Evolutionary conservation across 1,284 basidiomycete genomes (phyloP).

Genomic region (Crepidotus sp.): DNA sequence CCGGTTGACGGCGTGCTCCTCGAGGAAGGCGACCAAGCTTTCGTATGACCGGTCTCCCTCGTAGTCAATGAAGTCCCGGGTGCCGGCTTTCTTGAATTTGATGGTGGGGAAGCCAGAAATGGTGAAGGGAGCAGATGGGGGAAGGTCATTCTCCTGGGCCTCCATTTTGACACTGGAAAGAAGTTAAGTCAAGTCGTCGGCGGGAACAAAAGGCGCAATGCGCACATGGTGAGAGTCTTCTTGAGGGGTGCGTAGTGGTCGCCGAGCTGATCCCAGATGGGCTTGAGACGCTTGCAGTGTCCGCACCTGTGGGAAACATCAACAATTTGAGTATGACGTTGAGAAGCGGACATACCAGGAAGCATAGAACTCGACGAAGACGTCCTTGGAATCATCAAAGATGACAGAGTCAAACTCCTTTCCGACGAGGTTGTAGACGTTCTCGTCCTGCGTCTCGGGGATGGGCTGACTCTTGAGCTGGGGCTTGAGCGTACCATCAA

Average conservation of each 20-base stretch:
- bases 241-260: slow-evolving; percentile 75
- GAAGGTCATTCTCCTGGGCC: slow-evolving; percentile 94
- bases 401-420: slow-evolving; percentile 86
- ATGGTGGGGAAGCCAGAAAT: slow-evolving; percentile 89
- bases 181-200: slow-evolving; percentile 10
- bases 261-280: slow-evolving; percentile 87
- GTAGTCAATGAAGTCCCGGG: slow-evolving; percentile 83
- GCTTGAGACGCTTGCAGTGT: slow-evolving; percentile 94
- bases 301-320: slow-evolving; percentile 62
- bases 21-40: slow-evolving; percentile 76
- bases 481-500: slow-evolving; percentile 70
- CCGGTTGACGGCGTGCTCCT: slow-evolving; percentile 72
- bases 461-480: slow-evolving; percentile 88
- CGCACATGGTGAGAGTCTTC: slow-evolving; percentile 78
- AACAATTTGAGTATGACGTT: background rate
- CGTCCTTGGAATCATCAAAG: slow-evolving; percentile 84
- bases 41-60: slow-evolving; percentile 87
- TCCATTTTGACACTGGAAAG: slow-evolving; percentile 86
- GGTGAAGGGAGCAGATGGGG: slow-evolving; percentile 79
- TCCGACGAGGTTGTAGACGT: slow-evolving; percentile 80
- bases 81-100: slow-evolving; percentile 93
- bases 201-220: background rate
- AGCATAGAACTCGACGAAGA: slow-evolving; percentile 96
- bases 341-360: slow-evolving; percentile 61
- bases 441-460: slow-evolving; percentile 77